Conservation (phyloP, 495 filamentous ascomycete genomes). For the Pseudoneurospora amorphoporcata region DNA sequence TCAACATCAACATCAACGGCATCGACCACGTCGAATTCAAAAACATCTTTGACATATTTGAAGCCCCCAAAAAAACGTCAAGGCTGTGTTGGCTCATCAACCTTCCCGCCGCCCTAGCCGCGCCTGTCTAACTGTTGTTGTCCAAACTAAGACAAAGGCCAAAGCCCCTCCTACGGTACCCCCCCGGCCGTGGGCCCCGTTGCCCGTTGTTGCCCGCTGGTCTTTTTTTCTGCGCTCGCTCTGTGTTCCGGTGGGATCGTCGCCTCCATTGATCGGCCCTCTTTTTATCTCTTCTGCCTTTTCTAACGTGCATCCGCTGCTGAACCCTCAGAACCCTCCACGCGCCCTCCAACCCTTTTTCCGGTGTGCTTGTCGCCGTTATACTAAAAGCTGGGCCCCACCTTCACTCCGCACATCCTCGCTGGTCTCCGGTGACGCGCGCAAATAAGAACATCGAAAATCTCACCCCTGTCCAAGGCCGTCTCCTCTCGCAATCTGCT, state of each 20-base stretch:
- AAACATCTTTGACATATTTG: background rate
- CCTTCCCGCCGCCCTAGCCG: background rate
- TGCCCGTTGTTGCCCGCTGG: background rate
- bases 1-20: background rate
- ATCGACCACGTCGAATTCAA: background rate
- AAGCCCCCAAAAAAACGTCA: background rate
- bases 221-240: background rate
- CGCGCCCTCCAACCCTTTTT: background rate
- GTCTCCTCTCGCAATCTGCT: slow-evolving; percentile 8
- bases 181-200: background rate
- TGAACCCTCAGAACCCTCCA: background rate
- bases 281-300: background rate
- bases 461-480: slow-evolving; percentile 9
- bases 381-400: slow-evolving; percentile 2
- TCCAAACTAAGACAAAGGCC: background rate
- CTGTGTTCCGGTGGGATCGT: background rate
- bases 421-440: slow-evolving; percentile 9
- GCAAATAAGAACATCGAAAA: slow-evolving; percentile 14
- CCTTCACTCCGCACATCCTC: slow-evolving; percentile 5
- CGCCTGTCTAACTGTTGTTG: background rate
- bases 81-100: background rate
- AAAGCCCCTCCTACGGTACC: background rate
- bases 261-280: background rate
- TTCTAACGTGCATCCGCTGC: background rate
- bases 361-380: background rate